Evolutionary conservation across 2,329 filamentous ascomycete genomes (phyloP).

Genomic region (Mariannaea elegans): DNA sequence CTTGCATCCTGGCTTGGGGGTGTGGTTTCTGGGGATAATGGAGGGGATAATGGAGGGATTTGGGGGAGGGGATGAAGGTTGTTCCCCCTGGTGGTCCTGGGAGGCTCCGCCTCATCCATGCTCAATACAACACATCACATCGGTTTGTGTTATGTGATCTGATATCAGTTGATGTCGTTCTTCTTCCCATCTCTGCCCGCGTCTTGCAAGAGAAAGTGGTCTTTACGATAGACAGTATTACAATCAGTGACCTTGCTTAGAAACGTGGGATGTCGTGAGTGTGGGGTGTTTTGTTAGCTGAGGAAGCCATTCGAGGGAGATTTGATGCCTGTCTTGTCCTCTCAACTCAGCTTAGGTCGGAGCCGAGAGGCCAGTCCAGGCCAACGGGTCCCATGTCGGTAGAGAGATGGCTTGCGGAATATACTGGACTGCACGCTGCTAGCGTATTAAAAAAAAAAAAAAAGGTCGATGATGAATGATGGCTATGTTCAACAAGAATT

Average conservation of each 20-base stretch:
- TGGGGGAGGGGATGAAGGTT: conserved; percentile 5
- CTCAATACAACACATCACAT: neutral
- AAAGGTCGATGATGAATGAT: conserved; percentile 19
- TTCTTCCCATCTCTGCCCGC: neutral
- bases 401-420: conserved; percentile 1
- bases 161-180: neutral
- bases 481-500: conserved; percentile 22
- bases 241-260: neutral
- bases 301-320: neutral
- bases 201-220: neutral
- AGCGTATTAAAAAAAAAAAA: conserved; percentile 3
- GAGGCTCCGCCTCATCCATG: conserved; percentile 16
- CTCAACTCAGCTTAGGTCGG: conserved; percentile 10
- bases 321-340: neutral
- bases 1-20: conserved; percentile 4
- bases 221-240: conserved; percentile 6
- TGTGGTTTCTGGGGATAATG: conserved; percentile 10
- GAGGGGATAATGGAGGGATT: neutral
- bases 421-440: conserved; percentile 5
- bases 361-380: neutral
- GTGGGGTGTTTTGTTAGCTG: conserved; percentile 24
- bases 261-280: conserved; percentile 20
- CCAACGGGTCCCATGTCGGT: neutral
- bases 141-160: conserved; percentile 11
- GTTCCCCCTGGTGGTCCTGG: conserved; percentile 10